Evolutionary conservation across 148 eudicot species (phyloP).

Genomic region (Fagopyrum esculentum): DNA sequence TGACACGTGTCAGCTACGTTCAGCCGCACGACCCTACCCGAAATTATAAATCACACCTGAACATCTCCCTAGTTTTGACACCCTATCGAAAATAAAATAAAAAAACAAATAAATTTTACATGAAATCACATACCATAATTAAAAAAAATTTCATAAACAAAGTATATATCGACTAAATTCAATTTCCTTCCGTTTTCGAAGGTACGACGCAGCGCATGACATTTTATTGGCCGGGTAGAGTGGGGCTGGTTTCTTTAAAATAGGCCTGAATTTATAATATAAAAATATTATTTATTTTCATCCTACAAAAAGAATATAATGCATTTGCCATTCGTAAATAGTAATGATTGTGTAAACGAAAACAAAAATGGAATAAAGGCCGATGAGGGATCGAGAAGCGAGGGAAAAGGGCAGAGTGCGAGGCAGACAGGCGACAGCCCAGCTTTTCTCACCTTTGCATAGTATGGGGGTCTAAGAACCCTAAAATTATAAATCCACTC

Average conservation of each 20-base stretch:
- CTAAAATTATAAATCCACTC: background rate
- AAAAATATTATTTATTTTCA: background rate
- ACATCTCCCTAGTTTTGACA: too few relatives aligned
- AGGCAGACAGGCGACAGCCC: conserved; percentile 11
- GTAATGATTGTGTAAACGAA: background rate
- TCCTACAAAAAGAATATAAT: background rate
- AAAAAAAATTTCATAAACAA: too few relatives aligned
- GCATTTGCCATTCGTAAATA: background rate
- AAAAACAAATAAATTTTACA: too few relatives aligned
- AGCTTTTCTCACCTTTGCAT: background rate
- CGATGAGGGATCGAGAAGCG: conserved; percentile 4
- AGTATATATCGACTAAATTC: too few relatives aligned
- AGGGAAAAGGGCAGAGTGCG: background rate
- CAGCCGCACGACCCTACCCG: too few relatives aligned
- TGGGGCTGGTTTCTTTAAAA: background rate
- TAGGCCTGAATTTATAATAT: background rate
- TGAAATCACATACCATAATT: too few relatives aligned
- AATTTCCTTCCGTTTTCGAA: too few relatives aligned
- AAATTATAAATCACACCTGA: too few relatives aligned
- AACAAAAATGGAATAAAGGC: background rate
- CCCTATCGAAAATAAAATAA: too few relatives aligned
- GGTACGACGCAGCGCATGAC: too few relatives aligned
- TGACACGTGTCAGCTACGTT: too few relatives aligned
- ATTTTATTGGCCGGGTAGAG: too few relatives aligned
- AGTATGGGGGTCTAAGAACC: background rate